Evolutionary conservation across 2,329 filamentous ascomycete genomes (phyloP).

Genomic region (Diaporthe sp.): DNA sequence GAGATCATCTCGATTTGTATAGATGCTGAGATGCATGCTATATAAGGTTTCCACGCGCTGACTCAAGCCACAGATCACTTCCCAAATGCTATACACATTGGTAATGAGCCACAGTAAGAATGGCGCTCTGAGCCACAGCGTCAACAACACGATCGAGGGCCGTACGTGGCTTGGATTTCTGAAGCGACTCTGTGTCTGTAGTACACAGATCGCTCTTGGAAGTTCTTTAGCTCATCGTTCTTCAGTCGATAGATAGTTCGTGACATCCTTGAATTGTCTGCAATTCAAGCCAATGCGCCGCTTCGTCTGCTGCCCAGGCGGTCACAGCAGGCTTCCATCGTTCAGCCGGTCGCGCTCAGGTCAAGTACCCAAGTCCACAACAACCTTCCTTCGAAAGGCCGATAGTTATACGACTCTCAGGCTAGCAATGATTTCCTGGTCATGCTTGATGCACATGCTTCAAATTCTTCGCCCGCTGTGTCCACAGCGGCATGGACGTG

Average conservation of each 20-base stretch:
- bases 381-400: too few species aligned
- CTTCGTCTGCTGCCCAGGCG: background rate
- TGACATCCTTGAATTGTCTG: too few species aligned
- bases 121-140: background rate
- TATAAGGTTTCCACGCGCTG: background rate
- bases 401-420: background rate
- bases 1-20: background rate
- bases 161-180: too few species aligned
- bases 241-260: background rate
- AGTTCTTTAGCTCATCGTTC: rapidly evolving
- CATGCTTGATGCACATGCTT: background rate
- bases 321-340: background rate
- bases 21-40: background rate
- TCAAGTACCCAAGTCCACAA: background rate
- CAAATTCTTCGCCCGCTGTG: too few species aligned
- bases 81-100: background rate
- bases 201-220: background rate
- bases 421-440: background rate
- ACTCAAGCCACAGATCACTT: too few species aligned
- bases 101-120: background rate
- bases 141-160: background rate
- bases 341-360: background rate
- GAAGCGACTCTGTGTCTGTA: rapidly evolving
- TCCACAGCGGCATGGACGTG: too few species aligned
- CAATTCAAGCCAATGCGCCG: background rate